Evolutionary conservation across 2,329 filamentous ascomycete genomes (phyloP).

Genomic region (Diplodia seriata): DNA sequence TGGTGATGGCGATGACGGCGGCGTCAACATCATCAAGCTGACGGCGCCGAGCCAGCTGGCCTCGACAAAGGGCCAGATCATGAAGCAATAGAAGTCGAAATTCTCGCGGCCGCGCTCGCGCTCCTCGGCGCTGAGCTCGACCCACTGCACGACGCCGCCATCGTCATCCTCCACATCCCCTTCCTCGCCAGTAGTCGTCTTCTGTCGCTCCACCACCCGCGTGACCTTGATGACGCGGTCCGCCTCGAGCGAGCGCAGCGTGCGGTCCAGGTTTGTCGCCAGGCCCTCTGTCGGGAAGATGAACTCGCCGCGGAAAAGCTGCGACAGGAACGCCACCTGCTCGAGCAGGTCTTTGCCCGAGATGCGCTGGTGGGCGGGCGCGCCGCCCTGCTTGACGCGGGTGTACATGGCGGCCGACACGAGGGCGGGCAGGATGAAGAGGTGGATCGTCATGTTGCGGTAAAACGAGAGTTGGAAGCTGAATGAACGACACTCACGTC

Average conservation of each 20-base stretch:
- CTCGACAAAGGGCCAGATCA: slow-evolving; percentile 98
- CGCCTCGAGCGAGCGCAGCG: slow-evolving; percentile 75
- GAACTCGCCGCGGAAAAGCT: slow-evolving; percentile 94
- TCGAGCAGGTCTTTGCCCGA: slow-evolving; percentile 73
- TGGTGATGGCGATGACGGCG: slow-evolving; percentile 57
- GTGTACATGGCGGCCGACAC: slow-evolving; percentile 92
- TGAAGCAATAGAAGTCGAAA: slow-evolving; percentile 95
- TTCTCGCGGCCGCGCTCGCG: slow-evolving; percentile 84
- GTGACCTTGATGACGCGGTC: slow-evolving; percentile 78
- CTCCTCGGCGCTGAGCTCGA: slow-evolving; percentile 80
- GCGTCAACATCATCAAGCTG: slow-evolving; percentile 83
- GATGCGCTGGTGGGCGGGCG: slow-evolving; percentile 79
- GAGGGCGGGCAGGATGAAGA: slow-evolving; percentile 92
- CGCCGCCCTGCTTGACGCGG: slow-evolving; percentile 88
- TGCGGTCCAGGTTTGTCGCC: slow-evolving; percentile 78
- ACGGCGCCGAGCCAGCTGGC: slow-evolving; percentile 91
- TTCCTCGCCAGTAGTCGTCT: not conserved
- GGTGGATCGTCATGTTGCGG: slow-evolving; percentile 98
- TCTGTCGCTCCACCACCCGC: not conserved
- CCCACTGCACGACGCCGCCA: slow-evolving; percentile 58
- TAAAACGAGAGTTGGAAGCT: slow-evolving; percentile 95
- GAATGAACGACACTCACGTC: no score
- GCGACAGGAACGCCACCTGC: slow-evolving; percentile 79
- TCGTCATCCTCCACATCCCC: slow-evolving; percentile 39
- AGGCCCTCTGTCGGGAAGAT: slow-evolving; percentile 93